Conservation (phyloP, 164 flowering plant genomes). For the Aristolochia contorta region DNA sequence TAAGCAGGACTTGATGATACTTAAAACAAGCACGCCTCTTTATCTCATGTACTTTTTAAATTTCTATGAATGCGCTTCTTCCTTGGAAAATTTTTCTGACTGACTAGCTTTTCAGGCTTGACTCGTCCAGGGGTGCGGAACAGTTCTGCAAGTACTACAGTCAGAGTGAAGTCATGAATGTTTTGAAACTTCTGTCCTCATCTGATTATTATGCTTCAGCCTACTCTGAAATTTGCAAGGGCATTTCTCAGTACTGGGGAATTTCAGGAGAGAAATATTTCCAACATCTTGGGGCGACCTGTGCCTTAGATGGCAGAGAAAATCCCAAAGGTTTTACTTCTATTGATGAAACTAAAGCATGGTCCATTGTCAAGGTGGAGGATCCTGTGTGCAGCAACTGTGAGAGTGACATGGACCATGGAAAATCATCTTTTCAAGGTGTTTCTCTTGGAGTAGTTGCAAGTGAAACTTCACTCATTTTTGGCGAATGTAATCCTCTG, state of each 20-base stretch:
- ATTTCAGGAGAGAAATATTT: constrained; percentile 25
- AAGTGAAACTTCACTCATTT: background rate
- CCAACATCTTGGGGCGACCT: constrained; percentile 15
- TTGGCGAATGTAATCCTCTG: constrained; percentile 7
- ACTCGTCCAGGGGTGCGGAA: constrained; percentile 25
- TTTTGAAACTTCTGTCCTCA: constrained; percentile 40
- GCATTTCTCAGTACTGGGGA: constrained; percentile 61
- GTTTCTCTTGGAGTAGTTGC: constrained; percentile 2
- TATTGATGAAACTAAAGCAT: constrained; percentile 8
- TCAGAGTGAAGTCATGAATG: constrained; percentile 49
- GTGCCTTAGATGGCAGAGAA: constrained; percentile 12
- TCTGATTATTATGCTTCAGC: constrained; percentile 30
- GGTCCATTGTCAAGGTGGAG: constrained; percentile 6
- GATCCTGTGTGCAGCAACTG: constrained; percentile 10
- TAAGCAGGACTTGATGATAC: too few relatives aligned
- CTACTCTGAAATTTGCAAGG: constrained; percentile 54
- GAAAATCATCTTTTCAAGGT: constrained; percentile 8
- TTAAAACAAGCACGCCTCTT: too few relatives aligned
- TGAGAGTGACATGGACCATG: constrained; percentile 16
- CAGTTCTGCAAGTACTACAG: constrained; percentile 53
- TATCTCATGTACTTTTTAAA: too few relatives aligned
- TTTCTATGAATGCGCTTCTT: too few relatives aligned
- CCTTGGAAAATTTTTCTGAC: too few relatives aligned
- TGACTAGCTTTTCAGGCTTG: constrained; percentile 34
- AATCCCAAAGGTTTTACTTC: constrained; percentile 14